phyloP scores from a whole-genome alignment of 2,329 filamentous ascomycete species.

The Triangularia setosa region DNA sequence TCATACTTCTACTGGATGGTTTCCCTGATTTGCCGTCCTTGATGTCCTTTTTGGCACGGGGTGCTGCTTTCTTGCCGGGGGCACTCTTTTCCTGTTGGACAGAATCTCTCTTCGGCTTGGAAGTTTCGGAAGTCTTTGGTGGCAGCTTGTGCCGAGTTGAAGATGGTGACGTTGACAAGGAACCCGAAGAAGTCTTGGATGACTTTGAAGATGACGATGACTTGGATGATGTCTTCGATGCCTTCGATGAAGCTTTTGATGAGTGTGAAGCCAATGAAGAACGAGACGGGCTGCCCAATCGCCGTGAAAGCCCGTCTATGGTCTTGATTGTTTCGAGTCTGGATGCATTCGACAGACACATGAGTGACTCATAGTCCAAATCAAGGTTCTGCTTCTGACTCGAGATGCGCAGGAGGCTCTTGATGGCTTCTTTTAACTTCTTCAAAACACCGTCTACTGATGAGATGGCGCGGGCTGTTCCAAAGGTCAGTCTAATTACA shows the following conservation, averaged over 20 bases:
- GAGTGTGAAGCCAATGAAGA: conserved; percentile 20
- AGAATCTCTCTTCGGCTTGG: not conserved
- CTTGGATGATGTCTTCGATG: conserved; percentile 1
- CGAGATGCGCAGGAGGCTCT: conserved; percentile 36
- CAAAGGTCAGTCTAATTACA: conserved; percentile 9
- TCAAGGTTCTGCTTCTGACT: conserved; percentile 31
- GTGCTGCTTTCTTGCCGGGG: not conserved
- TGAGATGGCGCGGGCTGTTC: conserved; percentile 36
- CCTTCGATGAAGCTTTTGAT: conserved; percentile 14
- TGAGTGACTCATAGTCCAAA: conserved; percentile 45
- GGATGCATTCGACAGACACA: conserved; percentile 45
- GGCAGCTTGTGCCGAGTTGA: conserved; percentile 9
- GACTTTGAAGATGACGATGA: conserved; percentile 1
- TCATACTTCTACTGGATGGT: not conserved
- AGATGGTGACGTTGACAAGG: not conserved
- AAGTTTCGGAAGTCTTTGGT: not conserved
- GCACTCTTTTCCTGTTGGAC: not conserved
- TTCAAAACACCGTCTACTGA: conserved; percentile 40
- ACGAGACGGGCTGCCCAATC: conserved; percentile 27
- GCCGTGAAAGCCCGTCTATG: conserved; percentile 44
- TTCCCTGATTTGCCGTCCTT: not conserved
- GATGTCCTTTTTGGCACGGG: not conserved
- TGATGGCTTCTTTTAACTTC: conserved; percentile 41
- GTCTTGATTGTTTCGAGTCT: conserved; percentile 46
- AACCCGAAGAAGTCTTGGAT: conserved; percentile 3